These are phyloP conservation scores for Rhizopogon vesiculosus DNA, from an alignment of 768 basidiomycete genomes.

Conservation along the genomic window DNA sequence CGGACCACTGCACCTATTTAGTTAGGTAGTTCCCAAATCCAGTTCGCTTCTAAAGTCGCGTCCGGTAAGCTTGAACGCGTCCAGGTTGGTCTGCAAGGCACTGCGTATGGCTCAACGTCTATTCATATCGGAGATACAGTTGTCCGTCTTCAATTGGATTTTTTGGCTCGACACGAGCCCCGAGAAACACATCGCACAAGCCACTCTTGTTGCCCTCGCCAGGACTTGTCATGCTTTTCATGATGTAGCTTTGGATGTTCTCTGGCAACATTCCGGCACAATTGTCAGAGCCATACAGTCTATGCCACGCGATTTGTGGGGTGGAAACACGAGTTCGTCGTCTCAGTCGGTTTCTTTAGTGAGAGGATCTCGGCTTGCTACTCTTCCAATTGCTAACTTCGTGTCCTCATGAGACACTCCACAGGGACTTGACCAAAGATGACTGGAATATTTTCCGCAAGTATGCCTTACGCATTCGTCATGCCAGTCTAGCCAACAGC, in stretches of 20 bases:
- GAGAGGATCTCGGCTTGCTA: background rate
- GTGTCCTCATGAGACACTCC: slow-evolving; percentile 8
- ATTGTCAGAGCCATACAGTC: slow-evolving; percentile 17
- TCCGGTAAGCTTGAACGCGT: background rate
- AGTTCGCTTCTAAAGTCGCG: background rate
- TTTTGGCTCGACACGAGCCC: background rate
- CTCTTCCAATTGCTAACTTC: background rate
- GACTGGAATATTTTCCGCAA: slow-evolving; percentile 24
- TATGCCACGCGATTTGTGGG: slow-evolving; percentile 25
- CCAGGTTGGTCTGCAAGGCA: background rate
- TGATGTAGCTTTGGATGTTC: slow-evolving; percentile 16
- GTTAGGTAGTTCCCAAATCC: background rate
- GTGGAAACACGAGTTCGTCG: slow-evolving; percentile 2
- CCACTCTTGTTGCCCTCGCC: slow-evolving; percentile 17
- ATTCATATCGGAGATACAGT: slow-evolving; percentile 22
- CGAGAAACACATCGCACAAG: background rate
- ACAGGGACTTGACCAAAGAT: slow-evolving; percentile 18
- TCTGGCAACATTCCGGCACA: slow-evolving; percentile 18
- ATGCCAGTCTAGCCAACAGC: background rate
- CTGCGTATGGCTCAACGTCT: slow-evolving; percentile 20
- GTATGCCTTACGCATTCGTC: slow-evolving; percentile 16
- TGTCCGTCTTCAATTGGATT: slow-evolving; percentile 15
- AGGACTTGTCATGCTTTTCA: slow-evolving; percentile 21
- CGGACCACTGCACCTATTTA: slow-evolving; percentile 15
- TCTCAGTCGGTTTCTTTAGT: background rate